Conservation (phyloP, 495 filamentous ascomycete genomes). For the Neurospora tetrasperma region DNA sequence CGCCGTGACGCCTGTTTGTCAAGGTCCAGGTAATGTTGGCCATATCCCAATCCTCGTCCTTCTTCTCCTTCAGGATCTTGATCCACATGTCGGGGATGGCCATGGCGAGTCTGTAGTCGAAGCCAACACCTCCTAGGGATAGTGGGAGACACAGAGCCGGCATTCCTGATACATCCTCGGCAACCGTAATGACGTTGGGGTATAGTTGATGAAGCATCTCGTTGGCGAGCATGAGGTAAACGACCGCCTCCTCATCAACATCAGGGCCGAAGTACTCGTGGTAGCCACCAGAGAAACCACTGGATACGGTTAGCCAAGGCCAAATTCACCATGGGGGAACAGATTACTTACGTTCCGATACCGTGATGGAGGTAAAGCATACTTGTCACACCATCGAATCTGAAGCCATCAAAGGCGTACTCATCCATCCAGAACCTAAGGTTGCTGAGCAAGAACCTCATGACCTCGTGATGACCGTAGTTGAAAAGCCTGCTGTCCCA, state of each 20-base stretch:
- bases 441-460: constrained; percentile 90
- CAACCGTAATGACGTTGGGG: constrained; percentile 78
- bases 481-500: constrained; percentile 98
- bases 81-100: constrained; percentile 98
- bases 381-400: constrained; percentile 95
- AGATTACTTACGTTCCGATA: constrained; percentile 82
- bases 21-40: constrained; percentile 73
- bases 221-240: constrained; percentile 94
- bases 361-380: constrained; percentile 96
- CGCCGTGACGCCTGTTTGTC: constrained; percentile 85
- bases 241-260: constrained; percentile 92
- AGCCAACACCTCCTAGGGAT: constrained; percentile 80
- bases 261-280: constrained; percentile 92
- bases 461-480: constrained; percentile 87
- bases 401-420: constrained; percentile 91
- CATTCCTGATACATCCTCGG: constrained; percentile 98
- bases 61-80: constrained; percentile 90
- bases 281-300: constrained; percentile 94
- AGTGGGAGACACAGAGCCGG: constrained; percentile 83
- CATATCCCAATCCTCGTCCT: constrained; percentile 91
- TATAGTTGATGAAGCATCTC: constrained; percentile 89
- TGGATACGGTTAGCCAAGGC: constrained; percentile 24
- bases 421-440: constrained; percentile 99
- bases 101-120: constrained; percentile 97
- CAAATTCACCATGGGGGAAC: neutral